Evolutionary conservation across 306 rosid species (phyloP).

Genomic region (Ammopiptanthus mongolicus): DNA sequence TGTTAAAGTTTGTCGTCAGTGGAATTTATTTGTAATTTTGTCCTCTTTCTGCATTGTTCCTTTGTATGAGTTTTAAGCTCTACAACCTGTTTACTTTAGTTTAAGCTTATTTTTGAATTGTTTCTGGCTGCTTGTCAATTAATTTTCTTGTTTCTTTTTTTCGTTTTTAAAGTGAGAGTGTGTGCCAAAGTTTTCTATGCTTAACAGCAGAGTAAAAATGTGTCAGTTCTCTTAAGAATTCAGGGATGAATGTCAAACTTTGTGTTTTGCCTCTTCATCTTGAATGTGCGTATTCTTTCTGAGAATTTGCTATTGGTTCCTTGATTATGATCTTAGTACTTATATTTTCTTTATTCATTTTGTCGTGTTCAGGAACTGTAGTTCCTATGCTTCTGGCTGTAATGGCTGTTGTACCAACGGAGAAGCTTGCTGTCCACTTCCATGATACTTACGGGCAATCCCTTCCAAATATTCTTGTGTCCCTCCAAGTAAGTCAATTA

Average conservation of each 20-base stretch:
- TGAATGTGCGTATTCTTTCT: constrained; percentile 2
- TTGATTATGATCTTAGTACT: not conserved
- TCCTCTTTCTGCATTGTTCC: not conserved
- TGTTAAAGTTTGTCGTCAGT: not conserved
- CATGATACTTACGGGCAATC: constrained; percentile 94
- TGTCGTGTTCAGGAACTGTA: constrained; percentile 47
- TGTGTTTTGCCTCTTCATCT: not conserved
- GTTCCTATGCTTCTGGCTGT: constrained; percentile 87
- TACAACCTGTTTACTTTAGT: not conserved
- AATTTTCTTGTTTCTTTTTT: not conserved
- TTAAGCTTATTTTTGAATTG: not conserved
- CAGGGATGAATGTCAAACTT: constrained; percentile 1
- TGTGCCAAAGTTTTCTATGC: not conserved
- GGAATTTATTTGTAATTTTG: not conserved
- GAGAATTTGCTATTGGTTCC: not conserved
- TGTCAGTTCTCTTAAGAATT: not conserved
- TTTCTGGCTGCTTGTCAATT: not conserved
- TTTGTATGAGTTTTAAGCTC: not conserved
- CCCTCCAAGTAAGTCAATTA: constrained; percentile 71
- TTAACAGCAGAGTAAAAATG: not conserved
- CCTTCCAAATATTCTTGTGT: constrained; percentile 69
- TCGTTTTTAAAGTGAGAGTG: not conserved
- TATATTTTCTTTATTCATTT: not conserved
- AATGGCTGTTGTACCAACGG: constrained; percentile 71
- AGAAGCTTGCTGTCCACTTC: constrained; percentile 84